Evolutionary conservation across 352 stramenopile species (phyloP).

Genomic region (Phytophthora boehmeriae): DNA sequence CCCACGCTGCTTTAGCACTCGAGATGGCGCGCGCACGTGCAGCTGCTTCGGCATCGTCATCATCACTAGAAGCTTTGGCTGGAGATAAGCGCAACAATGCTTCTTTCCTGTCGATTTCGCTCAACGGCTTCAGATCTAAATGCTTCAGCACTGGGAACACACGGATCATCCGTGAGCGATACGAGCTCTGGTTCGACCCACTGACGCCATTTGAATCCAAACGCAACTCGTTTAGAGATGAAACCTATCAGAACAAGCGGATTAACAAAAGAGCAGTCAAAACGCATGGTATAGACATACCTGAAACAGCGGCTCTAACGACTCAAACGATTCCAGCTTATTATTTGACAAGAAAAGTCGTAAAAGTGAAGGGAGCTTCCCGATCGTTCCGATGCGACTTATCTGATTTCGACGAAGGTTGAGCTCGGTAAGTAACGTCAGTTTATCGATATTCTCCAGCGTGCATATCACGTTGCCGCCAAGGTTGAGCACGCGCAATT

Average conservation of each 20-base stretch:
- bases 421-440: conserved; percentile 88
- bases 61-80: conserved; percentile 33
- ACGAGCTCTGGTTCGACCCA: conserved; percentile 51
- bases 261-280: conserved; percentile 8
- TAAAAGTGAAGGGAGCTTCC: conserved; percentile 77
- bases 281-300: conserved; percentile 10
- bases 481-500: conserved; percentile 92
- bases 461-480: conserved; percentile 81
- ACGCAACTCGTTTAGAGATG: conserved; percentile 83
- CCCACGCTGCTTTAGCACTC: conserved; percentile 49
- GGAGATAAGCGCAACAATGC: conserved; percentile 28
- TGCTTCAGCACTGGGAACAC: conserved; percentile 81
- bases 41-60: conserved; percentile 51
- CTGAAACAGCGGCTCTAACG: conserved; percentile 75
- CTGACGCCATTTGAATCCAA: conserved; percentile 86
- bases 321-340: conserved; percentile 71
- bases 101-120: conserved; percentile 77
- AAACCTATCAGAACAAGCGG: conserved; percentile 26
- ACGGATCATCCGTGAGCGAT: conserved; percentile 73
- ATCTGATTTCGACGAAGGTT: conserved; percentile 91
- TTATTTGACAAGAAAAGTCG: conserved; percentile 93
- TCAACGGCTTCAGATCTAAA: conserved; percentile 84
- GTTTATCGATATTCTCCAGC: conserved; percentile 82
- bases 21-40: conserved; percentile 58
- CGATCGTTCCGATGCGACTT: conserved; percentile 53